phyloP scores from a whole-genome alignment of 225 moss, liverwort and hornwort species.

The Antitrichia curtipendula region DNA sequence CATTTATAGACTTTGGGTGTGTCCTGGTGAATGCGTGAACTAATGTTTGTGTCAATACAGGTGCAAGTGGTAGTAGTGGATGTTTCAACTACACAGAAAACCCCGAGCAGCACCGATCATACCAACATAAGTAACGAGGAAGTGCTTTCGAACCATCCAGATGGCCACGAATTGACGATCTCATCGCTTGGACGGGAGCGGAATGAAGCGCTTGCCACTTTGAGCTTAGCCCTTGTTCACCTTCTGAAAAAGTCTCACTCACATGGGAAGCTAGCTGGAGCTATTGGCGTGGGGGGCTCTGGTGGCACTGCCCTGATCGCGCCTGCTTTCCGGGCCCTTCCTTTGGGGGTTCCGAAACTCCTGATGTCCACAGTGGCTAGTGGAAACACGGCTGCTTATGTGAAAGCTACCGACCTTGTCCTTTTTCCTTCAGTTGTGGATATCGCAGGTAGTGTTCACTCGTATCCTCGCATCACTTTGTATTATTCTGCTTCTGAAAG shows the following conservation, averaged over 20 bases:
- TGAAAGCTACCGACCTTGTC: conserved; percentile 67
- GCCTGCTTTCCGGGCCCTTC: conserved; percentile 78
- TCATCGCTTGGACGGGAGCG: conserved; percentile 51
- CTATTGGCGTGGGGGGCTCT: conserved; percentile 79
- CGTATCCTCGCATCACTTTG: neutral
- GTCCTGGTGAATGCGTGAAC: neutral
- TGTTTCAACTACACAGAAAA: conserved; percentile 57
- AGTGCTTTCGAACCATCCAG: conserved; percentile 76
- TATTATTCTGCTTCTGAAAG: neutral
- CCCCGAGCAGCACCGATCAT: conserved; percentile 31
- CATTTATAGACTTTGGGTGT: neutral
- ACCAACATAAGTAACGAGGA: conserved; percentile 59
- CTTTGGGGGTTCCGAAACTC: conserved; percentile 77
- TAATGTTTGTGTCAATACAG: conserved; percentile 8
- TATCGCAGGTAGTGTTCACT: conserved; percentile 45
- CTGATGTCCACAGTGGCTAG: conserved; percentile 87
- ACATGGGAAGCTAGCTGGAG: conserved; percentile 69
- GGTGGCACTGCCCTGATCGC: conserved; percentile 82
- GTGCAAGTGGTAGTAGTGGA: conserved; percentile 82
- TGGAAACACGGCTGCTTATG: conserved; percentile 72
- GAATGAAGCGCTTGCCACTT: conserved; percentile 39
- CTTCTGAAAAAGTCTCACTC: conserved; percentile 46
- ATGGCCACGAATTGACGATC: conserved; percentile 43
- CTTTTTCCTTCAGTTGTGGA: conserved; percentile 87
- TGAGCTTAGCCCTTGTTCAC: conserved; percentile 70